phyloP scores from a whole-genome alignment of 2,329 filamentous ascomycete species.

The Cercospora brassicicola region DNA sequence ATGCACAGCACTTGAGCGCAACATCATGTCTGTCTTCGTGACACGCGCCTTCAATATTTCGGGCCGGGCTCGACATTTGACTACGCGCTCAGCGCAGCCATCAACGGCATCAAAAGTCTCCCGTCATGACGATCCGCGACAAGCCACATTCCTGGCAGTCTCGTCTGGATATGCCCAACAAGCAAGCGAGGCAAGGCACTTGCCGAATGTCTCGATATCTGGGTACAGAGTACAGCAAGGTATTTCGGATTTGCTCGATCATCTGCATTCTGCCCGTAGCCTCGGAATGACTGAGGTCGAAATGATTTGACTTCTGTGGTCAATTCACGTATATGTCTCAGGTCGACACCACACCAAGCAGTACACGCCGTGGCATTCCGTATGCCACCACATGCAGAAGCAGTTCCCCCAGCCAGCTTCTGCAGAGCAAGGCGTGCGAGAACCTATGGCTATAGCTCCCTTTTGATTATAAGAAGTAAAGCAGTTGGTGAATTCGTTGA shows the following conservation, averaged over 20 bases:
- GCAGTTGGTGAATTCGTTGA: not conserved
- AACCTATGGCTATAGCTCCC: not conserved
- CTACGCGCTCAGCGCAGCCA: not conserved
- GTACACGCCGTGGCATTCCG: conserved; percentile 23
- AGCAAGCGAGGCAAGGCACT: conserved; percentile 2
- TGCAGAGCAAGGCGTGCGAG: conserved; percentile 32
- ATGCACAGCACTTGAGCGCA: not conserved
- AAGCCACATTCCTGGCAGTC: conserved; percentile 4
- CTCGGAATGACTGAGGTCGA: conserved; percentile 34
- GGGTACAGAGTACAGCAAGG: conserved; percentile 29
- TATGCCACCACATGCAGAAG: conserved; percentile 26
- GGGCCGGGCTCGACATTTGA: not conserved
- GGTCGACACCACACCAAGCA: conserved; percentile 2
- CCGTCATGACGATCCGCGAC: not conserved
- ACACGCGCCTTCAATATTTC: not conserved
- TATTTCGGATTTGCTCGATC: conserved; percentile 32
- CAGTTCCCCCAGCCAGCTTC: conserved; percentile 27
- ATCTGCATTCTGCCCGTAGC: conserved; percentile 33
- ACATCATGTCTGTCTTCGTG: not conserved
- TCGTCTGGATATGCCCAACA: not conserved
- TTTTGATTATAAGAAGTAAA: not conserved
- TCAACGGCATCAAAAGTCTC: not conserved
- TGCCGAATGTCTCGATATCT: not conserved
- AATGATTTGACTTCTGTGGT: conserved; percentile 10
- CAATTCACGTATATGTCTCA: conserved; percentile 3